phyloP scores from a whole-genome alignment of 106 monocot species.

The Xerophyta viscosa region DNA sequence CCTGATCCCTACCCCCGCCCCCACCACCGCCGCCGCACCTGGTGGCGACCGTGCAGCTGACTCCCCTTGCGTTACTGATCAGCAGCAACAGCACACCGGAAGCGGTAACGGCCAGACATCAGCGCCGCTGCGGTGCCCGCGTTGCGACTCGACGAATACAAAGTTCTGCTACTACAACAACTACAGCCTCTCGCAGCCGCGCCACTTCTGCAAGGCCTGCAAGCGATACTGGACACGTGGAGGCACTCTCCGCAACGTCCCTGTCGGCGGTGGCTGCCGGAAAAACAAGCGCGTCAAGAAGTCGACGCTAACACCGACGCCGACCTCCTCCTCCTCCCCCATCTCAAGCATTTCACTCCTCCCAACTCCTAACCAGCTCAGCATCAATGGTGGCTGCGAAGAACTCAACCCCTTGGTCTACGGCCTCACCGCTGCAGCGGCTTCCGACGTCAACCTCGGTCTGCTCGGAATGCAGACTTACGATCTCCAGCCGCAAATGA shows the following conservation, averaged over 20 bases:
- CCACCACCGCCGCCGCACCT: neutral
- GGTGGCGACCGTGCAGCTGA: neutral
- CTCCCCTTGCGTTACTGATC: neutral
- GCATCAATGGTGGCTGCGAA: neutral
- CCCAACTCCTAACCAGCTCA: neutral
- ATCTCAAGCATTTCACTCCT: neutral
- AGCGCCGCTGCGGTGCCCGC: conserved; percentile 3
- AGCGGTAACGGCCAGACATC: neutral
- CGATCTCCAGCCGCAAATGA: conserved; percentile 13
- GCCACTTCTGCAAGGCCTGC: conserved; percentile 9
- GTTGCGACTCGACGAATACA: conserved; percentile 1
- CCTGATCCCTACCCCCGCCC: neutral
- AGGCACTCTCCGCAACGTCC: conserved; percentile 5
- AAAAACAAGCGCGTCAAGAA: conserved; percentile 10
- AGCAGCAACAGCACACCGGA: neutral
- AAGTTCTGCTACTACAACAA: conserved; percentile 12
- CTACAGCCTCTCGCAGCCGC: conserved; percentile 6
- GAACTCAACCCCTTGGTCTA: neutral
- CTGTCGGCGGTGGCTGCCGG: conserved; percentile 13
- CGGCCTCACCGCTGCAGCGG: neutral
- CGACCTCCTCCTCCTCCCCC: neutral
- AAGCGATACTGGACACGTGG: conserved; percentile 9
- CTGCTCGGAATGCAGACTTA: conserved; percentile 2
- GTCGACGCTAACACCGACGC: neutral
- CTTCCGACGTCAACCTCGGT: neutral